A percentile compares a stretch with the other conserved stretches of the same genome.
Conservation (phyloP, 768 basidiomycete genomes). For the Pleurotus platypus region DNA sequence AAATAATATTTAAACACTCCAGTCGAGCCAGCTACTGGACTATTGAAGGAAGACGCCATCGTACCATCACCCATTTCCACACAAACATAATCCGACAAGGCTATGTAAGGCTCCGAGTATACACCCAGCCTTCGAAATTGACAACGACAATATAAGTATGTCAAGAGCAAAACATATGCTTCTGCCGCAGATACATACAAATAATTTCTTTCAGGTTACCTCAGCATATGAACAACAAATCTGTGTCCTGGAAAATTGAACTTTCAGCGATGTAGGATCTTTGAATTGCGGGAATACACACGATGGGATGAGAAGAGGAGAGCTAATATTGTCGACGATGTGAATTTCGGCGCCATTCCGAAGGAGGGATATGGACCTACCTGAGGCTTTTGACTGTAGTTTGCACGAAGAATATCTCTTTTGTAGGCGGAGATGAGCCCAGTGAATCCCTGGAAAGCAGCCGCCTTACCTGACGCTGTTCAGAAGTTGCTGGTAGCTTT, state of each 20-base stretch:
- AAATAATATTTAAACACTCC: no score
- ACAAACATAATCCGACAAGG: no score
- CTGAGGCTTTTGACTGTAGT: constrained; percentile 60
- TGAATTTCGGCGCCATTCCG: not conserved
- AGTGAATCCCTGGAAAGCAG: not conserved
- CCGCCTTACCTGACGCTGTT: constrained; percentile 9
- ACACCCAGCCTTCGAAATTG: no score
- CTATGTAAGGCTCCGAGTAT: no score
- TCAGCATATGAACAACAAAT: constrained; percentile 26
- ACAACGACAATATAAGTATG: no score
- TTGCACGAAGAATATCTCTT: constrained; percentile 37
- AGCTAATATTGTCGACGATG: constrained; percentile 18
- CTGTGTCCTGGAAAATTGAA: constrained; percentile 20
- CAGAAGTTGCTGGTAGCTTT: constrained; percentile 51
- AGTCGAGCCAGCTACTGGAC: no score
- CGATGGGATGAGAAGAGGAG: constrained; percentile 39
- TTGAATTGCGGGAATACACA: constrained; percentile 15
- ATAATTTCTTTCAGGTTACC: no score
- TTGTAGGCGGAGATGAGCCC: constrained; percentile 19
- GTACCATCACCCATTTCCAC: no score
- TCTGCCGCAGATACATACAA: no score
- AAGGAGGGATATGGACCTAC: constrained; percentile 31
- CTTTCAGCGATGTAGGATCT: not conserved
- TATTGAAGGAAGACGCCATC: no score
- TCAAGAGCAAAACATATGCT: no score